Evolutionary conservation across 352 stramenopile species (phyloP), one percentile per base, ranked within the genome.

Genomic region (Globisporangium recalcitrans): DNA sequence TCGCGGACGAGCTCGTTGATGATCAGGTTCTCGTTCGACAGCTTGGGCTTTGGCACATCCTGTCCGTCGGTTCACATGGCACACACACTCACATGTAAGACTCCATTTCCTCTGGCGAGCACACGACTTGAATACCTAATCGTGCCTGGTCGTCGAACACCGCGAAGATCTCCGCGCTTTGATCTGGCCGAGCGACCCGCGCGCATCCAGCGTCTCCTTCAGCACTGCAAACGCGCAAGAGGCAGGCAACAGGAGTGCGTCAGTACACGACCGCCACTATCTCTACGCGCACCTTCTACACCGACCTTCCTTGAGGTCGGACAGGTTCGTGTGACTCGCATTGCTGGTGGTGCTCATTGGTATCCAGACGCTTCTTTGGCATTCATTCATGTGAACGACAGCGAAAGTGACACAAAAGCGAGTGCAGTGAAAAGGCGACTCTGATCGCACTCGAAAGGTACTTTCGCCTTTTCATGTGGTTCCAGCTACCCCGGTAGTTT

Each of bases 1-100:
- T 98, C 93, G 7, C 89, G 78, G 53, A 98, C 95, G 22, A 98
- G 74, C 74, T 98, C 91, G 64, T 98, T 98, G 60, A 98, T 95
- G 49, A 98, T 69, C 46, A 98, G 73, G 67, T 97, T 98, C 49
- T 98, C 91, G 64, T 95, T 97, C 21, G 85, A 95, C 1, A 97
- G 69, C 48, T 80, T 88, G 22, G 87, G 88, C 55, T 88, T 91
- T 0, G 80, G 77, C 0, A 79, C 74, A n/a, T 71, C 62, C 69
- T 70, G 26, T 22, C 14, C 26, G 21, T 42, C 14, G 46, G 38
- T 55, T 11, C 56, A 65, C 26, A 7, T 38, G 13, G 38, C 2
- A 19, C 8, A 47, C 7, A 8, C 5, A 49, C 19, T 11, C 3
- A 51, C 6, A 52, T 5, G 6, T 19, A 16, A 38, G 13, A 22